A percentile compares a stretch with the other conserved stretches of the same genome.
phyloP scores from a whole-genome alignment of 2,329 filamentous ascomycete species.

The Tolypocladium nubicola region DNA sequence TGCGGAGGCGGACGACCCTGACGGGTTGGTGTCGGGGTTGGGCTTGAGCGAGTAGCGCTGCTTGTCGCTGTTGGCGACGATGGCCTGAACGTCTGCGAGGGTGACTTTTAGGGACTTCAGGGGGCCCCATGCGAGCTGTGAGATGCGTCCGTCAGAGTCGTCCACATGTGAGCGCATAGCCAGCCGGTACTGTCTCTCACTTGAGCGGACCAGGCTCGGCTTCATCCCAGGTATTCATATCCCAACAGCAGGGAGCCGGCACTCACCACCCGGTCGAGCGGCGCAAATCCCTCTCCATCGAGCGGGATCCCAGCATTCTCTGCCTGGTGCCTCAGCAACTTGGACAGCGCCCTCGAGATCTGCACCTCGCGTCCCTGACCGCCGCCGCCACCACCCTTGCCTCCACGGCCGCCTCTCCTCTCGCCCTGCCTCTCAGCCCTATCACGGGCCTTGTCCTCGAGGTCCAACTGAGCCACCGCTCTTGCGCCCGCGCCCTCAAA shows the following conservation, averaged over 20 bases:
- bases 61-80: conserved; percentile 73
- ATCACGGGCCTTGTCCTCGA: conserved; percentile 11
- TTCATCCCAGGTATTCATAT: neutral
- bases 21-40: conserved; percentile 20
- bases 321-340: conserved; percentile 45
- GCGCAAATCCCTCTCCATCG: conserved; percentile 49
- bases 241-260: neutral
- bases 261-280: conserved; percentile 48
- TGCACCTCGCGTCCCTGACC: conserved; percentile 31
- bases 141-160: conserved; percentile 1
- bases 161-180: neutral
- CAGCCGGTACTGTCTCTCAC: neutral
- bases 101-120: conserved; percentile 63
- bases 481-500: neutral
- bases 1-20: conserved; percentile 30
- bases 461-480: conserved; percentile 5
- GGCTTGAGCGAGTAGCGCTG: conserved; percentile 77
- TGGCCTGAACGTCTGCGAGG: conserved; percentile 58
- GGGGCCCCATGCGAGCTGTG: conserved; percentile 41
- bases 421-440: conserved; percentile 6
- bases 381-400: conserved; percentile 17
- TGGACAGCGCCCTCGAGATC: conserved; percentile 44
- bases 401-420: conserved; percentile 16
- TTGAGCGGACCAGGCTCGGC: neutral
- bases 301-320: conserved; percentile 44